Evolutionary conservation across 78 protist species (phyloP), one percentile per base, ranked within the genome.

Genomic region (Tieghemostelium lacteum): DNA sequence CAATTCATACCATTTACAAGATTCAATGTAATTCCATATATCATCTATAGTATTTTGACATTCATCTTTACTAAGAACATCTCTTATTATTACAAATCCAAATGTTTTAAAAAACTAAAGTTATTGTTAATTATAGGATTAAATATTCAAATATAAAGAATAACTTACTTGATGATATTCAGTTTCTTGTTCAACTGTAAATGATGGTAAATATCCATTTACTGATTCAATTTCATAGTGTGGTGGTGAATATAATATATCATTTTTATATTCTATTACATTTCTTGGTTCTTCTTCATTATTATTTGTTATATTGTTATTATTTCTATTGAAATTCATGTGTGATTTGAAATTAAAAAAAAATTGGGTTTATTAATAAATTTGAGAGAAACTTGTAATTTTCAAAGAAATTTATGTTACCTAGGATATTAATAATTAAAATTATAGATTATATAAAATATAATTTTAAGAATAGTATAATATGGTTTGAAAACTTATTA

Each of bases 71-170:
- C 49, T 62, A n/a, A 86, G 61, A 42, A 70, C 72, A 86, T 75
- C 86, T 69, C 86, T 86, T 22, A 86, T 86, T 17, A 86, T 39
- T 24, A 86, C 93, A 49, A 86, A 86, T 74, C 93, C 93, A 75
- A 63, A 86, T 40, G 37, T 39, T 19, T 86, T 67, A 72, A 86
- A 86, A 49, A 86, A 86, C 83, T 86, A 40, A 5, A 72, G 14
- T 17, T 42, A 8, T 22, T 14, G 5, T 28, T 54, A 37, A 36
- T 14, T 7, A 54, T 14, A 61, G 20, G 2, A n/a, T 19, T 74
- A 64, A 34, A 50, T 14, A 64, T 62, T 33, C 8, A 31, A 29
- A 62, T 7, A 6, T 31, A 42, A 8, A 54, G 40, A 45, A 45
- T 45, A 45, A 33, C 65, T 0, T 73, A 85, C 92, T 26, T 72